Conservation (phyloP, 2,329 filamentous ascomycete genomes). For the Colletotrichum orchidophilum region DNA sequence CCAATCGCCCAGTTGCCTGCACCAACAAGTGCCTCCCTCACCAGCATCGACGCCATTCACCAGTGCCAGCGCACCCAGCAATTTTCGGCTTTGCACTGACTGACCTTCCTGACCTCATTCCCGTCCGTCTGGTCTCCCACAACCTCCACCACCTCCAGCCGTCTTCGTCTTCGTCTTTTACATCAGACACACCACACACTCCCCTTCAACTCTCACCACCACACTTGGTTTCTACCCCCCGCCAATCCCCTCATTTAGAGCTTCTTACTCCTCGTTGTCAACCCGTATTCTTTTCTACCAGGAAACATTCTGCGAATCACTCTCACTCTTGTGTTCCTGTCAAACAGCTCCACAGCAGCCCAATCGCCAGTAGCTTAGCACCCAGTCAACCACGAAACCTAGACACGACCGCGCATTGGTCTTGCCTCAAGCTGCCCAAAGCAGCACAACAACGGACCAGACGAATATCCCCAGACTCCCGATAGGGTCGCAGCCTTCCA, state of each 20-base stretch:
- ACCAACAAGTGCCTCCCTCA: constrained; percentile 8
- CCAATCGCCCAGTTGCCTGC: neutral
- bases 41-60: neutral
- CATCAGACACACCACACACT: constrained; percentile 31
- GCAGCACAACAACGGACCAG: neutral
- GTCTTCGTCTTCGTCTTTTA: constrained; percentile 32
- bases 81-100: constrained; percentile 28
- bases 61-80: constrained; percentile 27
- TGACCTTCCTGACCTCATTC: constrained; percentile 33
- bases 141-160: constrained; percentile 8
- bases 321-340: constrained; percentile 20
- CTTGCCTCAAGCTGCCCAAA: neutral
- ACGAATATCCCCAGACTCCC: constrained; percentile 9
- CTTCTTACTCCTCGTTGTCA: constrained; percentile 17
- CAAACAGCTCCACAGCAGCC: constrained; percentile 27
- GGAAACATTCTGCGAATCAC: constrained; percentile 17
- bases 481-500: constrained; percentile 7
- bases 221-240: constrained; percentile 3
- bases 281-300: constrained; percentile 1
- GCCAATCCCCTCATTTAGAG: constrained; percentile 31
- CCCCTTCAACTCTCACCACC: constrained; percentile 16
- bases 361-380: constrained; percentile 24
- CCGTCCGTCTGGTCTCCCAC: constrained; percentile 30
- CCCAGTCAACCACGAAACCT: constrained; percentile 15
- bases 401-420: constrained; percentile 29